Percentiles rank a stretch among this genome's conserved stretches.
phyloP scores from a whole-genome alignment of 2,329 filamentous ascomycete species.

The Hortaea sp. region DNA sequence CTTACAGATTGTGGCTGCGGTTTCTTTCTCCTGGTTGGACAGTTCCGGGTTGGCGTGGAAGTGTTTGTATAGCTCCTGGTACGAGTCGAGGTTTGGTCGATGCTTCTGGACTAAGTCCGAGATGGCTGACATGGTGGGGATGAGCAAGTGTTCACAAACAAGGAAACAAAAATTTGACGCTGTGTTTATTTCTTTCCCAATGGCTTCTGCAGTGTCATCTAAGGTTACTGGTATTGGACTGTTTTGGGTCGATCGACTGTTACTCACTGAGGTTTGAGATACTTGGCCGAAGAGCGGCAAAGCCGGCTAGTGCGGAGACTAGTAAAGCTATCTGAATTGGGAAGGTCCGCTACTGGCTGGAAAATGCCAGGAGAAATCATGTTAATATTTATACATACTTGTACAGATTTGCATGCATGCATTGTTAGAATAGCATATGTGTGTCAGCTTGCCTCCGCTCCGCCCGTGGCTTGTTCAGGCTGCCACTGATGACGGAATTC shows the following conservation, averaged over 20 bases:
- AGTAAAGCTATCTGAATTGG: neutral
- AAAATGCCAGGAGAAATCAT: no score
- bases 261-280: no score
- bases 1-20: constrained; percentile 37
- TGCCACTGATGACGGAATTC: constrained; percentile 47
- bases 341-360: neutral
- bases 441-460: neutral
- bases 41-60: constrained; percentile 52
- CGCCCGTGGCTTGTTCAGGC: neutral
- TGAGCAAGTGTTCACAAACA: neutral
- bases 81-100: constrained; percentile 34
- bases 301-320: neutral
- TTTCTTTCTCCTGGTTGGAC: constrained; percentile 46
- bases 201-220: no score
- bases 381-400: no score
- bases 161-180: neutral
- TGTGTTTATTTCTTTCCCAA: no score
- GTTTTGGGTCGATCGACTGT: no score
- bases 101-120: constrained; percentile 16
- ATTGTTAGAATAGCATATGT: neutral
- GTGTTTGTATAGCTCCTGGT: constrained; percentile 48
- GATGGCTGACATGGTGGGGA: constrained; percentile 12
- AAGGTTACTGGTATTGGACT: no score
- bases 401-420: no score
- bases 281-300: neutral